Evolutionary conservation across 352 stramenopile genomes (phyloP).

Genomic region (Phytophthora kernoviae): DNA sequence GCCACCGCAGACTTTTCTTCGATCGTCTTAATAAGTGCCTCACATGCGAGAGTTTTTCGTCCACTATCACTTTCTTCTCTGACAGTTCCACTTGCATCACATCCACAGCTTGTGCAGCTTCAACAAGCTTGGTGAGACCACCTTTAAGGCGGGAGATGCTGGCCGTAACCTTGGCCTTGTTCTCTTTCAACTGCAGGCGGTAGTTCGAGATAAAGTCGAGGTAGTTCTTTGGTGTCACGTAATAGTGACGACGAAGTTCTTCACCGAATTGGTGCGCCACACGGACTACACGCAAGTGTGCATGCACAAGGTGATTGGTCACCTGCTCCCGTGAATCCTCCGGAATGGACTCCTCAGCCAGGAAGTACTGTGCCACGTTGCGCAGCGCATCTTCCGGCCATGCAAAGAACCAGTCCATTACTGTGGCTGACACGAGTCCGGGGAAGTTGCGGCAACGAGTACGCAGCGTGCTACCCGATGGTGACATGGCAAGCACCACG

Average conservation of each 20-base stretch:
- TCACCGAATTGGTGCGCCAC: constrained; percentile 91
- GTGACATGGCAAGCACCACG: constrained; percentile 95
- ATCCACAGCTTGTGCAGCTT: constrained; percentile 93
- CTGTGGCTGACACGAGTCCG: constrained; percentile 90
- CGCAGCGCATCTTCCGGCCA: constrained; percentile 94
- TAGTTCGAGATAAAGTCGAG: constrained; percentile 96
- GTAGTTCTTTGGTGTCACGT: constrained; percentile 98
- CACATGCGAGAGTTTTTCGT: constrained; percentile 94
- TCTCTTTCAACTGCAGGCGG: constrained; percentile 89
- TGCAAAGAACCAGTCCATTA: constrained; percentile 97
- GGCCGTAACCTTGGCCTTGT: constrained; percentile 89
- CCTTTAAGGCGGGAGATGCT: constrained; percentile 91
- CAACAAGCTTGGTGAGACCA: constrained; percentile 94
- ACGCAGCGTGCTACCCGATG: constrained; percentile 92
- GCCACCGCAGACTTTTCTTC: constrained; percentile 93
- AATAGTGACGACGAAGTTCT: constrained; percentile 93
- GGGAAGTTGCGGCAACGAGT: constrained; percentile 95
- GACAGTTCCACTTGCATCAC: constrained; percentile 94
- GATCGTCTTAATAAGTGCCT: constrained; percentile 95
- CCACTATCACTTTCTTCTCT: constrained; percentile 95
- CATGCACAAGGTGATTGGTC: constrained; percentile 91
- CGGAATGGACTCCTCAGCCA: constrained; percentile 91
- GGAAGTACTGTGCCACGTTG: constrained; percentile 94
- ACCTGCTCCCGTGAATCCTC: constrained; percentile 85
- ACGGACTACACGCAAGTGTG: constrained; percentile 90